A percentile compares a stretch with the other conserved stretches of the same genome.
Conservation (phyloP, 495 filamentous ascomycete species). For the Friedmanniomyces simplex region DNA sequence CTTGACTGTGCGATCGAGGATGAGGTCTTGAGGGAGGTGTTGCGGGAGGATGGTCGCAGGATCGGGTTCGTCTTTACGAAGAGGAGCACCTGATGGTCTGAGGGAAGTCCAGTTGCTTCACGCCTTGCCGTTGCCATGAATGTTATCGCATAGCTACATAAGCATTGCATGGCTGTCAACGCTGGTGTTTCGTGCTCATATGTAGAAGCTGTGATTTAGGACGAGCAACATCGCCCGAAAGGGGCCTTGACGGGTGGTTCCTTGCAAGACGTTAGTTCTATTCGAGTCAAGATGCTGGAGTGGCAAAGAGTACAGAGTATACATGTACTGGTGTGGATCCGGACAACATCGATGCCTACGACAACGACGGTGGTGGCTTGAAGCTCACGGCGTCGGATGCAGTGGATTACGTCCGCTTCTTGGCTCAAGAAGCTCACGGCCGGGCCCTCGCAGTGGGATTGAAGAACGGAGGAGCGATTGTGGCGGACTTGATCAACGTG, state of each 20-base stretch:
- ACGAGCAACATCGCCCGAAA: too few species aligned
- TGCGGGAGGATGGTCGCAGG: slow-evolving; percentile 50
- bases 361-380: not conserved
- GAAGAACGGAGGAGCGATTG: too few species aligned
- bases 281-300: too few species aligned
- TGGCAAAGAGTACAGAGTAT: too few species aligned
- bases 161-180: not conserved
- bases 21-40: slow-evolving; percentile 47
- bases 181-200: too few species aligned
- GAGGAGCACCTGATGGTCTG: slow-evolving; percentile 20
- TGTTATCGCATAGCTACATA: not conserved
- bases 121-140: not conserved
- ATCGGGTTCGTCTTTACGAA: slow-evolving; percentile 64
- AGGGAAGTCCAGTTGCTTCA: not conserved
- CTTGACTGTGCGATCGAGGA: slow-evolving; percentile 43
- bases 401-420: not conserved
- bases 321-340: not conserved
- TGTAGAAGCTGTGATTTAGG: too few species aligned
- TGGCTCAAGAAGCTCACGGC: not conserved
- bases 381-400: not conserved
- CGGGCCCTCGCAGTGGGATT: not conserved
- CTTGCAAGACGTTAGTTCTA: too few species aligned
- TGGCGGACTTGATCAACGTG: too few species aligned
- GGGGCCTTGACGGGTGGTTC: too few species aligned
- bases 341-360: slow-evolving; percentile 1